Conservation (phyloP, 169 alveolate genomes). For the Cystoisospora suis region DNA sequence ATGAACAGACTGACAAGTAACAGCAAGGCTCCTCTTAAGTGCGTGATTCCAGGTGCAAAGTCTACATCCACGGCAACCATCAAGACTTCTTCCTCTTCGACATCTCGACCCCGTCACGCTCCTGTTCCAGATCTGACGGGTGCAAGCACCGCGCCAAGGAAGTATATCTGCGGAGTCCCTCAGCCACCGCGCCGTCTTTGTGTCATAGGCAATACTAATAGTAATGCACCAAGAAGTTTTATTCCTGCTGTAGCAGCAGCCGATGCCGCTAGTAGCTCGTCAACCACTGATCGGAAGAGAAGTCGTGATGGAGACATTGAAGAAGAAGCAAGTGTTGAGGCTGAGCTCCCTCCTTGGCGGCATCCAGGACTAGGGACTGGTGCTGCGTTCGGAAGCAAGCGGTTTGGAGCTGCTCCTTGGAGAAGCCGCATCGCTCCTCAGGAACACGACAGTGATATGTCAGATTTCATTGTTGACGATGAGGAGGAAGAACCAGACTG, state of each 20-base stretch:
- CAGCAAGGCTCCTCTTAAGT: too few species aligned
- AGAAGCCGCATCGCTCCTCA: not conserved
- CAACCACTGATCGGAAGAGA: not conserved
- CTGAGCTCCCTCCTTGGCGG: too few species aligned
- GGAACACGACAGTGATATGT: conserved; percentile 26
- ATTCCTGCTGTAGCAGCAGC: not conserved
- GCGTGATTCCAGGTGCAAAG: too few species aligned
- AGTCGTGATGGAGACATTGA: not conserved
- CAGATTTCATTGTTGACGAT: conserved; percentile 10
- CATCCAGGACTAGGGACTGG: too few species aligned
- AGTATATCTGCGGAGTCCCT: conserved; percentile 12
- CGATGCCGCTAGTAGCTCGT: not conserved
- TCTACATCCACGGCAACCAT: too few species aligned
- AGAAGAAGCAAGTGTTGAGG: not conserved
- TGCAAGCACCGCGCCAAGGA: not conserved
- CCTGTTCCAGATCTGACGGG: not conserved
- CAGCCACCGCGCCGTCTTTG: not conserved
- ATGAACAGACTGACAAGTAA: too few species aligned
- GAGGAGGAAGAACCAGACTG: not conserved
- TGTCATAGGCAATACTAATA: not conserved
- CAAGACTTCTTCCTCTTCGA: too few species aligned
- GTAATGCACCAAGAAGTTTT: not conserved
- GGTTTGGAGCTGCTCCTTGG: too few species aligned
- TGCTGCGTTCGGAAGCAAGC: too few species aligned
- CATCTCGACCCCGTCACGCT: too few species aligned